These are phyloP conservation scores for Panicum miliaceum DNA, from an alignment of 176 grass and related monocot genomes.

Conservation along the genomic window DNA sequence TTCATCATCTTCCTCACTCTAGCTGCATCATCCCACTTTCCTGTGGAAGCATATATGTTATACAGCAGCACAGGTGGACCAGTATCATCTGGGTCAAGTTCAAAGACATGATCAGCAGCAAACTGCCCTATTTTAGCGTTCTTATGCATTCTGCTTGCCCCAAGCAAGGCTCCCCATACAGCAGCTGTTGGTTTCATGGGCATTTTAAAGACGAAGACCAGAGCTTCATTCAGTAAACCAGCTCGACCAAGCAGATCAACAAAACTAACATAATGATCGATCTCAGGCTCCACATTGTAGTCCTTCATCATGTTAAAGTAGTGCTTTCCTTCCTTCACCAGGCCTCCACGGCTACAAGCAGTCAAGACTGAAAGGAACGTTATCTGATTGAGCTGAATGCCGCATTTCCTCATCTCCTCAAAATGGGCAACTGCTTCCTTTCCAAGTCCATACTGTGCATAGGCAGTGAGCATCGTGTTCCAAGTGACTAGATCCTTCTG, in stretches of 20 bases:
- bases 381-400: conserved; percentile 63
- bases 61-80: conserved; percentile 71
- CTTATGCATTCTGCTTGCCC: conserved; percentile 75
- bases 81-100: conserved; percentile 65
- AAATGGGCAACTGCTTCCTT: conserved; percentile 62
- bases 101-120: conserved; percentile 64
- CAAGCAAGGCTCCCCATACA: conserved; percentile 81
- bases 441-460: conserved; percentile 58
- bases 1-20: conserved; percentile 81
- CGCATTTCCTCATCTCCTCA: conserved; percentile 60
- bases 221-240: conserved; percentile 64
- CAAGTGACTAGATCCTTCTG: conserved; percentile 66
- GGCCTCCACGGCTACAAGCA: conserved; percentile 70
- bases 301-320: conserved; percentile 75
- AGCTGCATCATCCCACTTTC: conserved; percentile 66
- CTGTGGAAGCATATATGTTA: conserved; percentile 74
- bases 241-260: conserved; percentile 70
- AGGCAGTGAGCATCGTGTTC: conserved; percentile 75
- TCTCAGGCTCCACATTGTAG: conserved; percentile 55
- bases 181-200: conserved; percentile 66
- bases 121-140: conserved; percentile 63
- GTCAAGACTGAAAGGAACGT: conserved; percentile 68
- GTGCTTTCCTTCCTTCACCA: conserved; percentile 60
- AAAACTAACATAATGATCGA: conserved; percentile 66
- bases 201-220: conserved; percentile 62